These are phyloP conservation scores for Albizia julibrissin DNA, from an alignment of 306 rosid genomes.

Conservation along the genomic window DNA sequence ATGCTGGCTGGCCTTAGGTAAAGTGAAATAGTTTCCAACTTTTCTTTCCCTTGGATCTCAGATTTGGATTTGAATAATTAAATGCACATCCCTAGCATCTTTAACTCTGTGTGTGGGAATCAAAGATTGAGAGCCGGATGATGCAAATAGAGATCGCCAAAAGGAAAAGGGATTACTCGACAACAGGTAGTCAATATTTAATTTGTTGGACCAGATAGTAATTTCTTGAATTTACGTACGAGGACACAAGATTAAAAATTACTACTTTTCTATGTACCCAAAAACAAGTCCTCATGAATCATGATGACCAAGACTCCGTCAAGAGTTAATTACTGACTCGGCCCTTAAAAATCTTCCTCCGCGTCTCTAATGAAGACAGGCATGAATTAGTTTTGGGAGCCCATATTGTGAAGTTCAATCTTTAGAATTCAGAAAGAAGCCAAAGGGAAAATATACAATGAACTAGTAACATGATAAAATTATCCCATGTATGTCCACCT, in stretches of 20 bases:
- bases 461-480: not conserved
- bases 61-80: not conserved
- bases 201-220: too few relatives aligned
- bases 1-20: not conserved
- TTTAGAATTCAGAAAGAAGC: too few relatives aligned
- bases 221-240: too few relatives aligned
- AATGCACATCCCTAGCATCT: not conserved
- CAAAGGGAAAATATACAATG: not conserved
- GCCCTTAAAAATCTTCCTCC: not conserved
- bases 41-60: not conserved
- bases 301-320: too few relatives aligned
- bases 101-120: not conserved
- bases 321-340: too few relatives aligned
- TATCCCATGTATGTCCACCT: not conserved
- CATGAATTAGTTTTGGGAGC: not conserved
- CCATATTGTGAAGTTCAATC: not conserved
- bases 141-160: too few relatives aligned
- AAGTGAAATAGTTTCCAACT: not conserved
- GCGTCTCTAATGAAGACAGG: not conserved
- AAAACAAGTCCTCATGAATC: too few relatives aligned
- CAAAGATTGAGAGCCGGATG: too few relatives aligned
- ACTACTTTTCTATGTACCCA: too few relatives aligned
- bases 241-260: too few relatives aligned
- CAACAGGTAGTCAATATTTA: too few relatives aligned
- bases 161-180: too few relatives aligned